These are phyloP conservation scores for Myriosclerotinia duriaeana DNA, from an alignment of 2,329 filamentous ascomycete genomes.

Conservation along the genomic window DNA sequence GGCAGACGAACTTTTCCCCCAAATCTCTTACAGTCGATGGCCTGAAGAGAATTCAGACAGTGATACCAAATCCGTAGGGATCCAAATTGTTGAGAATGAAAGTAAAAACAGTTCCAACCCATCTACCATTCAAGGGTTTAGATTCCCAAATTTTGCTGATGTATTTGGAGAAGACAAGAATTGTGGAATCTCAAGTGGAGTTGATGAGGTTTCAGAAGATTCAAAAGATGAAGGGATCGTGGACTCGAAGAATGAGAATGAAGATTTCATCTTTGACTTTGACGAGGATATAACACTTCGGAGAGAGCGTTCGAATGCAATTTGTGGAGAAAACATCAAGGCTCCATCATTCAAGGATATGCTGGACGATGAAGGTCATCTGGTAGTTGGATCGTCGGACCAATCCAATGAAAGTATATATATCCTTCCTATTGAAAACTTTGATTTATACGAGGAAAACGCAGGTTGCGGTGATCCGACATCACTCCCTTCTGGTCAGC, in stretches of 20 bases:
- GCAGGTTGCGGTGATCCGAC: conserved; percentile 5
- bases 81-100: conserved; percentile 3
- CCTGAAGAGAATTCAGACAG: background rate
- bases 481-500: background rate
- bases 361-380: background rate
- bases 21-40: background rate
- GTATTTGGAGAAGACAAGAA: background rate
- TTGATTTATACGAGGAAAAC: conserved; percentile 9
- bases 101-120: background rate
- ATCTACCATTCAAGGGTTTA: background rate
- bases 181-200: background rate
- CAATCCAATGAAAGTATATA: background rate
- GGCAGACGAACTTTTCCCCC: background rate
- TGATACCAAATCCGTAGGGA: background rate
- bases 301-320: conserved; percentile 14
- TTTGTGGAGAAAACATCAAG: background rate
- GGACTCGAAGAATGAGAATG: background rate
- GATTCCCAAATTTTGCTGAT: background rate
- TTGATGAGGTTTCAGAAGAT: background rate
- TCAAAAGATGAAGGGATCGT: background rate
- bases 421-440: background rate
- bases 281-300: background rate
- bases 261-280: background rate
- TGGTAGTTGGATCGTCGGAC: background rate
- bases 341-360: background rate